Percentiles rank a stretch among this genome's conserved stretches.
Evolutionary conservation across 495 filamentous ascomycete species (phyloP).

Genomic region (Penicillium pulvis): DNA sequence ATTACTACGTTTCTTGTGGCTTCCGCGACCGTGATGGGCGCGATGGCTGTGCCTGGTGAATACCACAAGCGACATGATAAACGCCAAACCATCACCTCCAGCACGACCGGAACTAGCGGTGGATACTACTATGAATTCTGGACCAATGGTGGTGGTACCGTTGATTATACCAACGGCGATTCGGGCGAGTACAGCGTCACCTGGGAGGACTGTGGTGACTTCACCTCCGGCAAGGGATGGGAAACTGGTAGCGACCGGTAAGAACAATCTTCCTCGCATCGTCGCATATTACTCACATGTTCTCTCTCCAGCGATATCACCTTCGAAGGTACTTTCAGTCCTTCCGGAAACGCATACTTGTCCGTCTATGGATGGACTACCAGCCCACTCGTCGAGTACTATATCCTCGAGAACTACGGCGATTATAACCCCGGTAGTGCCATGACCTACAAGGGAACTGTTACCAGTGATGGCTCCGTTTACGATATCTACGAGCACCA

Average conservation of each 20-base stretch:
- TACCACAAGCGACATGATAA: slow-evolving; percentile 8
- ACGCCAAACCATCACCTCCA: slow-evolving; percentile 9
- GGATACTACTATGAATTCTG: slow-evolving; percentile 67
- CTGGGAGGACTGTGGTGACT: slow-evolving; percentile 59
- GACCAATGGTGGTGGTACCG: slow-evolving; percentile 55
- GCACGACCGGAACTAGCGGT: slow-evolving; percentile 53
- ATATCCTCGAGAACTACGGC: slow-evolving; percentile 62
- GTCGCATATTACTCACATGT: background rate
- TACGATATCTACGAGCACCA: slow-evolving; percentile 65
- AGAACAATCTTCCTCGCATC: background rate
- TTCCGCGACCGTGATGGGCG: background rate
- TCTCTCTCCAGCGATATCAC: slow-evolving; percentile 46
- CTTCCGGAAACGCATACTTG: slow-evolving; percentile 61
- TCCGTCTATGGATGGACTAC: slow-evolving; percentile 65
- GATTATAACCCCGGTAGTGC: slow-evolving; percentile 53
- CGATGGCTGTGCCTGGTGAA: slow-evolving; percentile 3
- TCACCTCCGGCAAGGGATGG: slow-evolving; percentile 67
- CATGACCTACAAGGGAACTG: slow-evolving; percentile 52
- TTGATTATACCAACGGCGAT: slow-evolving; percentile 60
- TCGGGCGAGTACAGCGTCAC: slow-evolving; percentile 57
- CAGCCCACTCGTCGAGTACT: slow-evolving; percentile 65
- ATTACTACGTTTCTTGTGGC: background rate
- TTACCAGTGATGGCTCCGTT: slow-evolving; percentile 59
- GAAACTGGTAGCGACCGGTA: slow-evolving; percentile 51
- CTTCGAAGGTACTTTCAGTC: slow-evolving; percentile 56